Evolutionary conservation across 2,329 filamentous ascomycete genomes (phyloP), one percentile per base, ranked within the genome.

Genomic region (Grosmannia huntii): DNA sequence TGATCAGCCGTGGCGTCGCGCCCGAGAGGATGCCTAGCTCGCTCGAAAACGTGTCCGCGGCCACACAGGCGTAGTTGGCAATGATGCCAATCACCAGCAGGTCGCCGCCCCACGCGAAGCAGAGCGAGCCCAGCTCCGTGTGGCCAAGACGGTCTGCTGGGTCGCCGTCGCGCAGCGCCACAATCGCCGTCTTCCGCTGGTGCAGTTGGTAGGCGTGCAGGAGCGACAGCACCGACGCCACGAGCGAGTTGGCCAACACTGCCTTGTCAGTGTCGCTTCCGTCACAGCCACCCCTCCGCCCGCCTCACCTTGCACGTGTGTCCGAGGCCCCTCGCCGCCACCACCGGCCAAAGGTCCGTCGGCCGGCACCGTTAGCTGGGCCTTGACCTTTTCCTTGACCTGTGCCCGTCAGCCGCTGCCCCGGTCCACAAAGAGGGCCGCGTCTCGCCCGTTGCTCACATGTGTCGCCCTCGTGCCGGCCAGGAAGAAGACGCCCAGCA

Each of bases 31-130:
- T 99, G 16, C 94, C 94, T 23, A 99, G 83, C 74, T 99, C 94
- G 12, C 90, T 96, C 59, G 88, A 91, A 69, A 96, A 94, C 0
- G 94, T 99, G 70, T 99, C 94, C 55, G 92, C 89, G 23, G 90
- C 84, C 11, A 95, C 90, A 54, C 89, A 89, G 28, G 90, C 92
- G 67, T 99, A 99, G 73, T 96, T 92, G 49, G 83, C 82, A 63
- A 87, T 81, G 63, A 87, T 84, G 14, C 84, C 84, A 23, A 86
- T 67, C 12, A 85, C 73, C 4, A 86, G 73, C 5, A 86, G 69
- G 65, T 86, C 83, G 41, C 83, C 84, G 54, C 75, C 75, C 80
- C 80, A 84, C 0, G 76, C 71, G 66, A 75, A 85, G 70, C 82
- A 85, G 57, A 78, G 68, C 16, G 74, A 75, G 58, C 76, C 73